These are phyloP conservation scores for Colletotrichum lini DNA, from an alignment of 2,329 filamentous ascomycete genomes.

Conservation along the genomic window DNA sequence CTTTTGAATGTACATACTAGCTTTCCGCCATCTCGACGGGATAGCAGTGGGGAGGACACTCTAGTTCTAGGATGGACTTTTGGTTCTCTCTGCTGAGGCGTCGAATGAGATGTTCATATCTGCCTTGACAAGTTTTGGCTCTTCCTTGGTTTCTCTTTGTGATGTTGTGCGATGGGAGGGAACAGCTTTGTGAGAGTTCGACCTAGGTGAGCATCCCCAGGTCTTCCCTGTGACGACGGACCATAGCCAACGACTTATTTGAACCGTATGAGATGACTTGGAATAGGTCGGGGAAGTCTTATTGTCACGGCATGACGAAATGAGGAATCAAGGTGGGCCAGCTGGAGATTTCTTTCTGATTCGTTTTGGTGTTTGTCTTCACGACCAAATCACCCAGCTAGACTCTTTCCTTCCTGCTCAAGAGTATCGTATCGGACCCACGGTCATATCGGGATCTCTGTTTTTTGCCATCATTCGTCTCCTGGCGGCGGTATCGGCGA, in stretches of 20 bases:
- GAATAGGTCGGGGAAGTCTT: neutral
- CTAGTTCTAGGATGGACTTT: conserved; percentile 3
- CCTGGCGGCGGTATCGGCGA: neutral
- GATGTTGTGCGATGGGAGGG: neutral
- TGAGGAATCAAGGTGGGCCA: neutral
- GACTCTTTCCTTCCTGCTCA: neutral
- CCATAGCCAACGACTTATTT: neutral
- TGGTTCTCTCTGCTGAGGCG: neutral
- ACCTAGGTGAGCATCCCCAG: neutral
- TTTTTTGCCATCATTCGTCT: neutral
- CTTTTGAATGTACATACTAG: conserved; percentile 33
- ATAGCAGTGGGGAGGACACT: neutral
- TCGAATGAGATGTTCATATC: conserved; percentile 33
- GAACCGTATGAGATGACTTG: neutral
- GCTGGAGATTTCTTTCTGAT: too few species aligned
- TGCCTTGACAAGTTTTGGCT: conserved; percentile 13
- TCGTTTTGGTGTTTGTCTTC: neutral
- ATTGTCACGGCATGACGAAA: neutral
- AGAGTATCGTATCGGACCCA: neutral
- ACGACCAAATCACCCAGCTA: neutral
- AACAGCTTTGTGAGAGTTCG: neutral
- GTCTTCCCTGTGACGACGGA: neutral
- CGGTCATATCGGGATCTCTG: neutral
- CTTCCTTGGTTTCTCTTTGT: neutral
- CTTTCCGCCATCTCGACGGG: neutral